Conservation (phyloP, 2,329 filamentous ascomycete genomes). For the Claviceps fusiformis region DNA sequence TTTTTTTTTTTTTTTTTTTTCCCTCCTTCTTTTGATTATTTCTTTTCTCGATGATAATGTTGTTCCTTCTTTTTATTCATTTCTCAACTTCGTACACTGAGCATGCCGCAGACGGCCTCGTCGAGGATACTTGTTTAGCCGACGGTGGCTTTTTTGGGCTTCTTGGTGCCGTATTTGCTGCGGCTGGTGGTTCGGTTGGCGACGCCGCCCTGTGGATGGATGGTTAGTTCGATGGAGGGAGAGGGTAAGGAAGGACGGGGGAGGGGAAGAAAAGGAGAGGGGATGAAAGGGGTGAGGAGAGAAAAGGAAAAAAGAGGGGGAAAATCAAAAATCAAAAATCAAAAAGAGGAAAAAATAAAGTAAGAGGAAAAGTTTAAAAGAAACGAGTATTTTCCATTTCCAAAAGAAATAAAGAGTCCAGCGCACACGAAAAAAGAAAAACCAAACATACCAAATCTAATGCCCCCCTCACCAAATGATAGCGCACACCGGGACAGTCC, state of each 20-base stretch:
- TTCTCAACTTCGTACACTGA: too few relatives aligned
- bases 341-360: background rate
- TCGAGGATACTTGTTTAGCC: slow-evolving; percentile 17
- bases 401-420: too few relatives aligned
- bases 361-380: too few relatives aligned
- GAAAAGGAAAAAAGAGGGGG: background rate
- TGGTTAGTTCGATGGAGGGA: too few relatives aligned
- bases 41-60: too few relatives aligned
- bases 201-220: slow-evolving; percentile 61
- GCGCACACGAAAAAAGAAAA: background rate
- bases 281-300: background rate
- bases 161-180: slow-evolving; percentile 98
- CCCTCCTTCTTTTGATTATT: too few relatives aligned
- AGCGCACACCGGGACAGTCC: slow-evolving; percentile 97
- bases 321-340: too few relatives aligned
- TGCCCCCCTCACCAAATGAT: slow-evolving; percentile 81
- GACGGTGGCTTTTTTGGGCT: slow-evolving; percentile 70
- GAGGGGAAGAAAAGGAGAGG: background rate
- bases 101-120: too few relatives aligned
- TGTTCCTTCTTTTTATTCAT: too few relatives aligned
- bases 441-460: slow-evolving; percentile 72
- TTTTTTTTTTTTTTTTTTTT: too few relatives aligned
- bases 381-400: too few relatives aligned
- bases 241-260: too few relatives aligned
- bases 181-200: slow-evolving; percentile 68